These are phyloP conservation scores for Dimargaris cristalligena DNA, from an alignment of 192 early-diverging fungal species.

Conservation along the genomic window DNA sequence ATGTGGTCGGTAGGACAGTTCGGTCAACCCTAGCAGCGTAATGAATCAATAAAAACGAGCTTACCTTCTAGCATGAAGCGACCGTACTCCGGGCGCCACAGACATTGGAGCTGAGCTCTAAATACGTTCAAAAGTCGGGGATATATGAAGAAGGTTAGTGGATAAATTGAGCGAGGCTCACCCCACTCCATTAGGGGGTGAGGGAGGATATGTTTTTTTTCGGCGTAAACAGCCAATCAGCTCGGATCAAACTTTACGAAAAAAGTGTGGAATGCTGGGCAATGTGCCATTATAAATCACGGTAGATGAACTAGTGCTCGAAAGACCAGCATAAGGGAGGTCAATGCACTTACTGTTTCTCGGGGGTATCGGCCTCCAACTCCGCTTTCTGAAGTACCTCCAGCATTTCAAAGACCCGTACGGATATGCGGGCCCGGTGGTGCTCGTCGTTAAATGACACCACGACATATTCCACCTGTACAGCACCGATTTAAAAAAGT, in stretches of 20 bases:
- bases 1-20: neutral
- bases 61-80: slow-evolving; percentile 58
- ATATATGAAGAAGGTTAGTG: too few species aligned
- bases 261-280: too few species aligned
- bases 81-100: slow-evolving; percentile 94
- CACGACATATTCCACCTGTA: slow-evolving; percentile 93
- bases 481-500: too few species aligned
- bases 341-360: slow-evolving; percentile 23
- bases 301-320: too few species aligned
- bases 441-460: slow-evolving; percentile 58
- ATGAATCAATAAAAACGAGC: neutral
- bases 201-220: too few species aligned
- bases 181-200: too few species aligned
- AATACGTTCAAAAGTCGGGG: too few species aligned
- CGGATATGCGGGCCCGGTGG: slow-evolving; percentile 49
- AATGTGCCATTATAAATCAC: too few species aligned
- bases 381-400: slow-evolving; percentile 54
- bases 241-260: too few species aligned
- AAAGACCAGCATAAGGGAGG: neutral
- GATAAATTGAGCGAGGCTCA: too few species aligned
- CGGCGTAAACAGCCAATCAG: too few species aligned
- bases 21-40: neutral
- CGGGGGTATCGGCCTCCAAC: slow-evolving; percentile 30
- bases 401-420: slow-evolving; percentile 70
- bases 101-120: slow-evolving; percentile 39